Percentiles rank a stretch among this genome's conserved stretches.
These are phyloP conservation scores for Tetrapisispora taiwanensis DNA, from an alignment of 805 yeast genomes.

Conservation along the genomic window DNA sequence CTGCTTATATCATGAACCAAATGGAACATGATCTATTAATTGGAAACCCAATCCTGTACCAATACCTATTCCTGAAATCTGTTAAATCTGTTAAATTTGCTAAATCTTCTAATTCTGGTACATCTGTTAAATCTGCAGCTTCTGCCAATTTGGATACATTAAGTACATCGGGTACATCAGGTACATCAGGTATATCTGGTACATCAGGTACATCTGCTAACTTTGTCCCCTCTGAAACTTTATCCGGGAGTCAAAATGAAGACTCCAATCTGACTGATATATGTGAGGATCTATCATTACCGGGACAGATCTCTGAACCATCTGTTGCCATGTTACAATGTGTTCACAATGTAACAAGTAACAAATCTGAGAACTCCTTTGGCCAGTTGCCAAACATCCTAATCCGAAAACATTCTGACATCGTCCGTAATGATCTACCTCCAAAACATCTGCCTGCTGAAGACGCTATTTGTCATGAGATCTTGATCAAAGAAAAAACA, in stretches of 20 bases:
- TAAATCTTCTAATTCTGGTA: too few relatives aligned
- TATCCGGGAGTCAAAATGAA: background rate
- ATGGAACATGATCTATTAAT: background rate
- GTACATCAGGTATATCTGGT: background rate
- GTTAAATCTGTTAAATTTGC: too few relatives aligned
- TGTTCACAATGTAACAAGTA: background rate
- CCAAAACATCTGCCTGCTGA: background rate
- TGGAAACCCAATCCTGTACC: background rate
- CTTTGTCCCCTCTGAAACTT: background rate
- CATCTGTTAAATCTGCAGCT: too few relatives aligned
- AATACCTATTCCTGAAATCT: background rate
- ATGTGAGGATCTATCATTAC: background rate
- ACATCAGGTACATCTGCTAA: background rate
- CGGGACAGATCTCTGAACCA: background rate
- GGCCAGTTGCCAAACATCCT: background rate
- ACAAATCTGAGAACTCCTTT: background rate
- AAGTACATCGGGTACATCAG: too few relatives aligned
- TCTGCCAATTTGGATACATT: too few relatives aligned
- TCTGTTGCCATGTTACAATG: background rate
- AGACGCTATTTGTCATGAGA: background rate
- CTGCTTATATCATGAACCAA: background rate
- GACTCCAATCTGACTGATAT: background rate
- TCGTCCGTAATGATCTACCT: background rate
- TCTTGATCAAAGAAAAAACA: constrained; percentile 1
- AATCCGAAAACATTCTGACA: background rate